These are phyloP conservation scores for Phytophthora pisi DNA, from an alignment of 352 stramenopile species.

Conservation along the genomic window DNA sequence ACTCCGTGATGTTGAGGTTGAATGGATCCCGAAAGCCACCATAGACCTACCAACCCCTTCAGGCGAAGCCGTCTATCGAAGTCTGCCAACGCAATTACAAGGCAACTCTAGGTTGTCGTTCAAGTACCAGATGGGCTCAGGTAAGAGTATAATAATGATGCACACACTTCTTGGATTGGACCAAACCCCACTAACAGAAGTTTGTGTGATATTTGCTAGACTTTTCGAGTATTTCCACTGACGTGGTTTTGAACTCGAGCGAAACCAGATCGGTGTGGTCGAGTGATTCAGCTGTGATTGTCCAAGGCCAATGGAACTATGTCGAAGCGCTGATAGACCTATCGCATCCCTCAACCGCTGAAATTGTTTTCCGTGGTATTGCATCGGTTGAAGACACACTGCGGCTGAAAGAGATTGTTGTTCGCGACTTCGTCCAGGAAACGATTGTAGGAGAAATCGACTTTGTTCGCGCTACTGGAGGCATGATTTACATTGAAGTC, in stretches of 20 bases:
- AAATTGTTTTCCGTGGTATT: constrained; percentile 45
- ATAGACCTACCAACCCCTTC: constrained; percentile 7
- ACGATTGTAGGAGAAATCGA: constrained; percentile 26
- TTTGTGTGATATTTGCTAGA: constrained; percentile 21
- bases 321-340: constrained; percentile 28
- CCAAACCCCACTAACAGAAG: background rate
- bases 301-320: constrained; percentile 39
- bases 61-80: constrained; percentile 36
- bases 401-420: constrained; percentile 44
- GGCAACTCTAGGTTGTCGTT: constrained; percentile 37
- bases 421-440: constrained; percentile 23
- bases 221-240: constrained; percentile 41
- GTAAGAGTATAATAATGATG: constrained; percentile 12
- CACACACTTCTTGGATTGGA: background rate
- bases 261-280: constrained; percentile 38
- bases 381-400: constrained; percentile 33
- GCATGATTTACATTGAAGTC: constrained; percentile 43
- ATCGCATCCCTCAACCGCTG: constrained; percentile 20
- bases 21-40: constrained; percentile 29
- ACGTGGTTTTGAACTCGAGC: constrained; percentile 43
- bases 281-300: constrained; percentile 17
- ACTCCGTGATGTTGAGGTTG: constrained; percentile 31
- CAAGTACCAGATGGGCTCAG: constrained; percentile 41
- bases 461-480: constrained; percentile 43
- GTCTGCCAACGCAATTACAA: constrained; percentile 24